Evolutionary conservation across 2,329 filamentous ascomycete genomes (phyloP).

Genomic region (Xylaria sp.): DNA sequence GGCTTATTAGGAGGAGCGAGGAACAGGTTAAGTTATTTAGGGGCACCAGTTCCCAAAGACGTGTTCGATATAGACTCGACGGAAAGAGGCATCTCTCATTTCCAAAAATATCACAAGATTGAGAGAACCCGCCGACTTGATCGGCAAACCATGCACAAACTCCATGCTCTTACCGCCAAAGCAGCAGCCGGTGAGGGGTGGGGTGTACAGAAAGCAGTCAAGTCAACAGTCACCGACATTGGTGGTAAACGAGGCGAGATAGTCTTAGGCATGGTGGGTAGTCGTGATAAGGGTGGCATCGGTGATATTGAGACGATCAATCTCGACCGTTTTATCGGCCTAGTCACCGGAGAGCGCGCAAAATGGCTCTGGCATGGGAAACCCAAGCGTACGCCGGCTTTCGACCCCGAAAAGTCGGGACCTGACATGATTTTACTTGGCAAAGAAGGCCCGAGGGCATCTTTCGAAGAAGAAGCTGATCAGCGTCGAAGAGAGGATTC

Average conservation of each 20-base stretch:
- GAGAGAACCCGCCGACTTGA: slow-evolving; percentile 82
- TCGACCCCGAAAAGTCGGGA: slow-evolving; percentile 59
- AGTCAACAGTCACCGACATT: slow-evolving; percentile 92
- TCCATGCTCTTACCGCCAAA: slow-evolving; percentile 88
- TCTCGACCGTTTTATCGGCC: slow-evolving; percentile 81
- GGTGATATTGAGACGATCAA: slow-evolving; percentile 93
- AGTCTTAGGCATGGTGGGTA: slow-evolving; percentile 92
- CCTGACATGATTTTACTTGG: slow-evolving; percentile 64
- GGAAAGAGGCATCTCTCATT: slow-evolving; percentile 85
- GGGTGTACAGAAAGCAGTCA: slow-evolving; percentile 93
- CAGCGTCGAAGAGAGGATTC: slow-evolving; percentile 59
- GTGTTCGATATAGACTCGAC: slow-evolving; percentile 86
- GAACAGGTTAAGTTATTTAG: slow-evolving; percentile 86
- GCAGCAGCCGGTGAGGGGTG: slow-evolving; percentile 89
- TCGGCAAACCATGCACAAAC: slow-evolving; percentile 80
- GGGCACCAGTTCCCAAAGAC: slow-evolving; percentile 88
- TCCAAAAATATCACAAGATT: slow-evolving; percentile 89
- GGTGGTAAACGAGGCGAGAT: slow-evolving; percentile 94
- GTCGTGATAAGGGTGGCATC: slow-evolving; percentile 87
- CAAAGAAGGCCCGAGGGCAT: slow-evolving; percentile 65
- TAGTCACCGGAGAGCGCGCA: slow-evolving; percentile 82
- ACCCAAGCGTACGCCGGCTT: slow-evolving; percentile 70
- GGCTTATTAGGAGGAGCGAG: slow-evolving; percentile 90
- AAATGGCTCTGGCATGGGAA: slow-evolving; percentile 98
- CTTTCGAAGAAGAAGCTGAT: slow-evolving; percentile 64